These are phyloP conservation scores for Mycena vulgaris DNA, from an alignment of 768 basidiomycete species.

Conservation along the genomic window DNA sequence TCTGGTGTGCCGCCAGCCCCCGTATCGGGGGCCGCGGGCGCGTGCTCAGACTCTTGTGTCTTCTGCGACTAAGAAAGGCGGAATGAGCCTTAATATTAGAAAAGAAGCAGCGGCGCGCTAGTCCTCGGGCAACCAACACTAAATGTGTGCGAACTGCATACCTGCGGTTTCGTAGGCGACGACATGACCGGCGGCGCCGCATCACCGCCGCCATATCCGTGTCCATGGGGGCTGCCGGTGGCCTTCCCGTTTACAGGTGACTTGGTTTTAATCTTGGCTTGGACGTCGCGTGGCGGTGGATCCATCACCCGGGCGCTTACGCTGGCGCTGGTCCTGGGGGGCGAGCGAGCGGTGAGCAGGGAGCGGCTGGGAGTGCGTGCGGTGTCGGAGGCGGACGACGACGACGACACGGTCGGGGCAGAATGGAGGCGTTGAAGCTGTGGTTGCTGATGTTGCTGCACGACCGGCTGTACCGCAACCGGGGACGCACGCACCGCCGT, in stretches of 20 bases:
- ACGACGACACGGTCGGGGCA: conserved; percentile 29
- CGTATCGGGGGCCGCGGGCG: conserved; percentile 22
- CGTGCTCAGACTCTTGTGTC: conserved; percentile 22
- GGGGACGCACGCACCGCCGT: conserved; percentile 16
- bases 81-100: conserved; percentile 27
- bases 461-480: neutral
- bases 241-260: conserved; percentile 20
- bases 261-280: conserved; percentile 24
- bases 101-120: conserved; percentile 24
- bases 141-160: conserved; percentile 15
- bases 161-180: conserved; percentile 39
- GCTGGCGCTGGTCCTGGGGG: conserved; percentile 10
- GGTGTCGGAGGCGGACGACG: conserved; percentile 18
- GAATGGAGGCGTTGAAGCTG: conserved; percentile 37
- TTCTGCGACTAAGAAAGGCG: conserved; percentile 30
- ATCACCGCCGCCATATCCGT: conserved; percentile 14
- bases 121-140: conserved; percentile 11
- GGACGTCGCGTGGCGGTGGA: conserved; percentile 22
- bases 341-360: conserved; percentile 12
- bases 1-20: conserved; percentile 14
- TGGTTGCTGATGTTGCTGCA: conserved; percentile 14
- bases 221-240: conserved; percentile 9
- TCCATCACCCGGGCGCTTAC: conserved; percentile 10
- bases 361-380: conserved; percentile 15
- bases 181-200: neutral